phyloP scores from a whole-genome alignment of 805 yeast genomes.

The Hanseniaspora valbyensis region DNA sequence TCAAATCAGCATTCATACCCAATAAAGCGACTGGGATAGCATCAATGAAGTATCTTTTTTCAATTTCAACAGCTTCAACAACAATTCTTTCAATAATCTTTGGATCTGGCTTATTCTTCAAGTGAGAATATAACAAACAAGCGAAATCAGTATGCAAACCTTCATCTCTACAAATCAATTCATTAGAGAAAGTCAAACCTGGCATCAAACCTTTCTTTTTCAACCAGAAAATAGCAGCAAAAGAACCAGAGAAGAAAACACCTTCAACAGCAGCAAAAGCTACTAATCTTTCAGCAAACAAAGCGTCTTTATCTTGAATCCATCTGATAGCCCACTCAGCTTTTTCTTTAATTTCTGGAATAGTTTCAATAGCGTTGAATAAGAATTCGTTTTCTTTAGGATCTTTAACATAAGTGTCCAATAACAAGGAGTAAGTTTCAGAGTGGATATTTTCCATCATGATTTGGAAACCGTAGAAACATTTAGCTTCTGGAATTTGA shows the following conservation, averaged over 20 bases:
- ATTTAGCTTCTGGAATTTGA: slow-evolving; percentile 93
- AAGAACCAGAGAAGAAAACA: slow-evolving; percentile 95
- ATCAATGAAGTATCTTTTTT: slow-evolving; percentile 87
- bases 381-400: slow-evolving; percentile 82
- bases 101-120: slow-evolving; percentile 76
- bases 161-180: slow-evolving; percentile 94
- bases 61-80: slow-evolving; percentile 90
- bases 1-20: slow-evolving; percentile 87
- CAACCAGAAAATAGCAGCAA: slow-evolving; percentile 97
- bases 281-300: slow-evolving; percentile 89
- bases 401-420: slow-evolving; percentile 92
- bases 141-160: slow-evolving; percentile 99
- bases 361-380: slow-evolving; percentile 91
- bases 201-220: slow-evolving; percentile 99
- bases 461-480: slow-evolving; percentile 98
- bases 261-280: slow-evolving; percentile 99
- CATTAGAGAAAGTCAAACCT: slow-evolving; percentile 94
- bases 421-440: slow-evolving; percentile 88
- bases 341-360: slow-evolving; percentile 91
- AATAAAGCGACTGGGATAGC: slow-evolving; percentile 86
- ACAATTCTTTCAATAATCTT: slow-evolving; percentile 73
- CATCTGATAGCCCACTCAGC: slow-evolving; percentile 99
- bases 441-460: slow-evolving; percentile 99
- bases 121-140: slow-evolving; percentile 84
- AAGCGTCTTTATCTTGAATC: slow-evolving; percentile 79